A percentile compares a stretch with the other conserved stretches of the same genome.
Evolutionary conservation across 306 rosid species (phyloP).

Genomic region (Prinsepia uniflora): DNA sequence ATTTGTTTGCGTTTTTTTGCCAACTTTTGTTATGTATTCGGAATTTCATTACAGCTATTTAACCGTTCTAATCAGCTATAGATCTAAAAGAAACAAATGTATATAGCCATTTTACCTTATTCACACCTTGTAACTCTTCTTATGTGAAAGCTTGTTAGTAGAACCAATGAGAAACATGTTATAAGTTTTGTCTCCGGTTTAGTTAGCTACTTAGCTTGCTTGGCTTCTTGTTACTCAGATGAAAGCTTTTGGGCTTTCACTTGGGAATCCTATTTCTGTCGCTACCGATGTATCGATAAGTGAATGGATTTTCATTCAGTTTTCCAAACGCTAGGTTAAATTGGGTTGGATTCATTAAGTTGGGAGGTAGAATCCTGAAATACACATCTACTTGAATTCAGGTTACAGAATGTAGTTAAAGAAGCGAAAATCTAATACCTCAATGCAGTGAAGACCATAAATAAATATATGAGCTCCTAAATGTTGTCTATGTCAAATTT

Average conservation of each 20-base stretch:
- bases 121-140: not conserved
- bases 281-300: not conserved
- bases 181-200: not conserved
- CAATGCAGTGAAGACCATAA: not conserved
- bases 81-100: not conserved
- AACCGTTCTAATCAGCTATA: not conserved
- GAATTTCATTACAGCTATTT: not conserved
- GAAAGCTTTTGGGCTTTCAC: not conserved
- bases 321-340: not conserved
- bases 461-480: not conserved
- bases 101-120: not conserved
- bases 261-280: not conserved
- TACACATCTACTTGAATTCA: not conserved
- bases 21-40: not conserved
- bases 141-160: not conserved
- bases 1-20: not conserved
- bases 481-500: not conserved
- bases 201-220: not conserved
- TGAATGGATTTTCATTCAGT: not conserved
- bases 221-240: not conserved
- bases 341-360: not conserved
- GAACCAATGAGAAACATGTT: not conserved
- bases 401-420: not conserved
- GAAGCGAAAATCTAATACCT: not conserved
- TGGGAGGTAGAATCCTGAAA: not conserved